Evolutionary conservation across 805 yeast genomes (phyloP).

Genomic region (Cyberlindnera americana): DNA sequence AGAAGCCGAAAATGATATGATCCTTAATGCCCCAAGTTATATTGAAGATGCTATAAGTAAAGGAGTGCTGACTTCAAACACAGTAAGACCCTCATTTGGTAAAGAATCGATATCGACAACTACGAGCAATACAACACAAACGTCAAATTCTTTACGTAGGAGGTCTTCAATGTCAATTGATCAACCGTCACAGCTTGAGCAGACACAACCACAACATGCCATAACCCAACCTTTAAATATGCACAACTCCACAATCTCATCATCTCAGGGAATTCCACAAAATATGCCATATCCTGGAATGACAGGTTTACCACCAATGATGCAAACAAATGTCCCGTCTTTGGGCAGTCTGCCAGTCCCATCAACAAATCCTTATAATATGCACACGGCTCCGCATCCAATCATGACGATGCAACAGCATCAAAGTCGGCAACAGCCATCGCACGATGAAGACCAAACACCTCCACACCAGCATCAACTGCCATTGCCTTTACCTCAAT

Average conservation of each 20-base stretch:
- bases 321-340: slow-evolving; percentile 2
- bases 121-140: background rate
- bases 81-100: slow-evolving; percentile 13
- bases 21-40: slow-evolving; percentile 20
- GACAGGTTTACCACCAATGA: slow-evolving; percentile 11
- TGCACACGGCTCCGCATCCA: slow-evolving; percentile 1
- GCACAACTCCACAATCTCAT: no score
- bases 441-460: background rate
- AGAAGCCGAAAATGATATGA: slow-evolving; percentile 16
- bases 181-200: slow-evolving; percentile 1
- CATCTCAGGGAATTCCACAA: no score
- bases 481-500: background rate
- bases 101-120: slow-evolving; percentile 14
- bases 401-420: background rate
- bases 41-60: slow-evolving; percentile 25
- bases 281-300: slow-evolving; percentile 1
- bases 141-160: background rate
- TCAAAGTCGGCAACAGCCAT: background rate
- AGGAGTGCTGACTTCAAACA: slow-evolving; percentile 20
- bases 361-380: slow-evolving; percentile 1
- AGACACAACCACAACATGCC: background rate
- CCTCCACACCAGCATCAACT: background rate
- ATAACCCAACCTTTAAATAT: slow-evolving; percentile 1
- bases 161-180: background rate
- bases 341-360: background rate